Evolutionary conservation across 2,329 filamentous ascomycete genomes (phyloP), one percentile per base, ranked within the genome.

Genomic region (Botrytis porri): DNA sequence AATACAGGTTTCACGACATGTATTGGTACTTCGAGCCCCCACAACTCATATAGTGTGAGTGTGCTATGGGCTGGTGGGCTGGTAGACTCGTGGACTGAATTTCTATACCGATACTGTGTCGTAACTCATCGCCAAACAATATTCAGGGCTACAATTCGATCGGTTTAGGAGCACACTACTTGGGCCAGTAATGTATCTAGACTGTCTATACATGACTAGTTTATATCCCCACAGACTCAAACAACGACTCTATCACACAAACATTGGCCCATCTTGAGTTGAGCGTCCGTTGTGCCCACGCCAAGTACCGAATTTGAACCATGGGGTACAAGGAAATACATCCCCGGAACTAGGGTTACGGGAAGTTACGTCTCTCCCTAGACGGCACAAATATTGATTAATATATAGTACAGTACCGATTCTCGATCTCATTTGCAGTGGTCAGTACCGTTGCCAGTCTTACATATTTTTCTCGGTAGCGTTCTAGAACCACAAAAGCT

Each of bases 401-500:
- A n/a, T n/a, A 39, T 37, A n/a, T 35, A 22, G 16, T 25, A 4
- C 35, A 29, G 61, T 54, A 54, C 64, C 16, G 64, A 57, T 57
- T 20, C 12, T 57, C 64, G 39, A 67, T 41, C 48, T 62, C 25
- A 37, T n/a, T 57, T 18, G 51, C 51, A 29, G 51, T 57, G 35
- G 25, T 62, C 60, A 62, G 60, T 18, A 41, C 60, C 22, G 35
- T n/a, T 37, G 60, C 37, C 37, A 62, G 7, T 39, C 59, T 39
- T 61, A 18, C 35, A n/a, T n/a, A 39, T 18, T 9, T 25, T 41
- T n/a, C 6, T 16, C 18, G 25, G 48, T 67, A 54, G 51, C 37
- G 35, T 69, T 41, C 65, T n/a, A 69, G 48, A 69, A 32, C 35
- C 35, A n/a, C n/a, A 57, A 67, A 41, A 61, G 10, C 35, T 41